Percentiles rank a stretch among this genome's conserved stretches.
Conservation (phyloP, 2,329 filamentous ascomycete genomes). For the Trichoderma sp. region DNA sequence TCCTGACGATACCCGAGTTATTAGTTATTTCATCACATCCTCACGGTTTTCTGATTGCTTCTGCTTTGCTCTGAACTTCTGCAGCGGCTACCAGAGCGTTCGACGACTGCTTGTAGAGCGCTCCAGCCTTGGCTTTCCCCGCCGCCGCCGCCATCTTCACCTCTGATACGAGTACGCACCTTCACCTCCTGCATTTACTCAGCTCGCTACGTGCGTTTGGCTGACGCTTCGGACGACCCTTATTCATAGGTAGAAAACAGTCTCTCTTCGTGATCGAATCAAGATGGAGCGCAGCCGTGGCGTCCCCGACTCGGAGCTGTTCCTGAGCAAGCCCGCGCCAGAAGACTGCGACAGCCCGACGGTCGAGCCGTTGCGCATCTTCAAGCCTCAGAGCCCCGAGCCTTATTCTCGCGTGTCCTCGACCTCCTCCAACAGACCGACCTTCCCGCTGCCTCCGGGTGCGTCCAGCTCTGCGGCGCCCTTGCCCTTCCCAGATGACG, state of each 20-base stretch:
- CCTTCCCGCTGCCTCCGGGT: conserved; percentile 66
- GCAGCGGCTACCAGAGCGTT: background rate
- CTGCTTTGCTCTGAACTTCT: background rate
- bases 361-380: conserved; percentile 81
- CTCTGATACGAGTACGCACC: conserved; percentile 7
- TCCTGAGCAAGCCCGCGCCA: conserved; percentile 64
- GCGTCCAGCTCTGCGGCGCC: conserved; percentile 69
- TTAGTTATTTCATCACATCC: background rate
- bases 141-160: background rate
- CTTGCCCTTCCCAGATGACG: conserved; percentile 74
- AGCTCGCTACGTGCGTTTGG: background rate
- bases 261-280: background rate
- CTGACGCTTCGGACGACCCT: background rate
- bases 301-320: conserved; percentile 79
- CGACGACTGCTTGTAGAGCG: background rate
- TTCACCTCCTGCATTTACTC: background rate
- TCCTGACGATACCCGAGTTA: background rate
- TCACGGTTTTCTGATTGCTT: background rate
- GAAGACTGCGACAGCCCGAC: conserved; percentile 70
- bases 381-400: conserved; percentile 71
- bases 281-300: conserved; percentile 62
- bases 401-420: conserved; percentile 49
- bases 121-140: background rate
- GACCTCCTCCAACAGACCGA: conserved; percentile 53
- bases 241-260: no score